Evolutionary conservation across 495 filamentous ascomycete species (phyloP), one percentile per base, ranked within the genome.

Genomic region (Hyaloscypha hepaticicola): DNA sequence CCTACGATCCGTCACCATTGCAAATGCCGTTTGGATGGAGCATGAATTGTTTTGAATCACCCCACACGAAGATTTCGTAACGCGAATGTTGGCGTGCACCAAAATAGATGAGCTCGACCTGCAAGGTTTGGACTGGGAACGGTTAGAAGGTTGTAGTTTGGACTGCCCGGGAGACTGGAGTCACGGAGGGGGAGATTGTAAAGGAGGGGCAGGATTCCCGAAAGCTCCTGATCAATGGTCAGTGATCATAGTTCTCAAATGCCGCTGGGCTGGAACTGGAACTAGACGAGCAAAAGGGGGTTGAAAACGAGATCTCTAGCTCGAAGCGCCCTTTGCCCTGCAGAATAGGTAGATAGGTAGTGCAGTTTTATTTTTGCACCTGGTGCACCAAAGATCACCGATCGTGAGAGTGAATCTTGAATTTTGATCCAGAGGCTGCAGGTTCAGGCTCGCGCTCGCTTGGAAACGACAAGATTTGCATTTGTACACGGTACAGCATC

Each of bases 1-100:
- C 38, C n/a, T n/a, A n/a, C n/a, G n/a, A n/a, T 63, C 33, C 50
- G 51, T 56, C 45, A 31, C 58, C 45, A 45, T 57, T 45, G 41
- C 28, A 38, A 28, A n/a, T 9, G 29, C 52, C 45, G 24, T 66
- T 55, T 48, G 38, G 49, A 45, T 61, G 57, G 58, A 49, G 28
- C 64, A 27, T 51, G 58, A 22, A 57, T 27, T 29, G 49, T 55
- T 66, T 60, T 38, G 55, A 60, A 65, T 57, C 56, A 60, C 45
- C 50, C 50, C 57, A 26, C n/a, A 48, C 31, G 4, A 26, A 6
- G 9, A 41, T 24, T 38, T 45, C 26, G 28, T 57, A 38, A 29
- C 38, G 38, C 38, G 19, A 45, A 45, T 45, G 38, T 45, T 16
- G 53, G 25, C 28, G 24, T n/a, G 19, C 9, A 7, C 53, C 24